Percentiles rank a stretch among this genome's conserved stretches.
Conservation (phyloP, 257 asterid genomes). For the Gardenia jasminoides region DNA sequence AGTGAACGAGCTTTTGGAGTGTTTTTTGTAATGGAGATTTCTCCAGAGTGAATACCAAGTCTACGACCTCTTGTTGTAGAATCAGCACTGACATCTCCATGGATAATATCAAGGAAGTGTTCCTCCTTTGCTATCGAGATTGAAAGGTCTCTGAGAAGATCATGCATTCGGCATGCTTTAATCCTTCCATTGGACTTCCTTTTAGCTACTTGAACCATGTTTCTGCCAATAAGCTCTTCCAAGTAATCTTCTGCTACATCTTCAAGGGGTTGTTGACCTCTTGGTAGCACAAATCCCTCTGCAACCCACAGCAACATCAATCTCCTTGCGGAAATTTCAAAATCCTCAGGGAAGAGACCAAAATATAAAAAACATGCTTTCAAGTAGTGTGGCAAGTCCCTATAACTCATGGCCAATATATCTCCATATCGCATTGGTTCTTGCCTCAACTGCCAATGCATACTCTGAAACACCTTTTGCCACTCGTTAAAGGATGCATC, state of each 20-base stretch:
- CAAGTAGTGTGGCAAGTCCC: constrained; percentile 23
- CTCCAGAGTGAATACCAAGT: constrained; percentile 12
- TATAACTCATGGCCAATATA: constrained; percentile 19
- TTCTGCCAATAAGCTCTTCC: constrained; percentile 19
- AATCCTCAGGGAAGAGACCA: constrained; percentile 25
- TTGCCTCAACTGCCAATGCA: neutral
- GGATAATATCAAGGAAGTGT: constrained; percentile 14
- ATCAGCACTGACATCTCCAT: neutral
- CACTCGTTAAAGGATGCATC: constrained; percentile 9
- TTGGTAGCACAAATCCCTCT: constrained; percentile 24
- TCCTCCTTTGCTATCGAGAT: constrained; percentile 20
- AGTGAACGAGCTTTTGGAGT: constrained; percentile 11
- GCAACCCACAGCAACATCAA: constrained; percentile 28
- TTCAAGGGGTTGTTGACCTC: constrained; percentile 1
- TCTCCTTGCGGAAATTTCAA: constrained; percentile 24
- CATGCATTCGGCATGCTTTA: constrained; percentile 18
- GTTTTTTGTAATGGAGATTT: neutral
- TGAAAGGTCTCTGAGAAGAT: constrained; percentile 20
- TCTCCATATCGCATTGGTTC: constrained; percentile 5
- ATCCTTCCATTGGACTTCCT: constrained; percentile 19
- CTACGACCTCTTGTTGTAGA: constrained; percentile 9
- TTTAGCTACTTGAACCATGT: constrained; percentile 14
- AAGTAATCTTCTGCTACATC: constrained; percentile 20
- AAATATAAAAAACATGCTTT: constrained; percentile 26
- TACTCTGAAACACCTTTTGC: neutral